These are phyloP conservation scores for Saccharomycopsis synnaedendra DNA, from an alignment of 805 yeast species.

Conservation along the genomic window DNA sequence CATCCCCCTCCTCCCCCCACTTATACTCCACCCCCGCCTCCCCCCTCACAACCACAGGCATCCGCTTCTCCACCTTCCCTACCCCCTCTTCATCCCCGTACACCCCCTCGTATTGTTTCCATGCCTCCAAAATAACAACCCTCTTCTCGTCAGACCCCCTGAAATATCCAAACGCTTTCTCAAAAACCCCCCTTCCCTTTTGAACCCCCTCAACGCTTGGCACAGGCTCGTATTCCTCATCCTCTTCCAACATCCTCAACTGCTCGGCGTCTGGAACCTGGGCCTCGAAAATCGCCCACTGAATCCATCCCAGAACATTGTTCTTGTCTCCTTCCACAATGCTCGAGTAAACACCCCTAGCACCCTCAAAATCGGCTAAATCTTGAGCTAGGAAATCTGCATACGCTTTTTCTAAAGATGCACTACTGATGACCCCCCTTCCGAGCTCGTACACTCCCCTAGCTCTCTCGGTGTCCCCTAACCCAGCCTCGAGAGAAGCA, in stretches of 20 bases:
- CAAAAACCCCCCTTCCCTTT: conserved; percentile 45
- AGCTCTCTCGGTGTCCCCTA: conserved; percentile 64
- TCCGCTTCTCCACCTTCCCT: conserved; percentile 28
- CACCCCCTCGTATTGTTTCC: conserved; percentile 48
- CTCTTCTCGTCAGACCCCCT: conserved; percentile 33
- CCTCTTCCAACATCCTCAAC: conserved; percentile 22
- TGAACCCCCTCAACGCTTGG: conserved; percentile 38
- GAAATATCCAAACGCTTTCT: conserved; percentile 37
- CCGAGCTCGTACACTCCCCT: conserved; percentile 51
- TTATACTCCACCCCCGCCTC: conserved; percentile 50
- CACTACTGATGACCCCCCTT: conserved; percentile 20
- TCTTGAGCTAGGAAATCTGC: conserved; percentile 48
- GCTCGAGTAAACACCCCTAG: conserved; percentile 38
- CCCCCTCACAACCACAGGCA: conserved; percentile 46
- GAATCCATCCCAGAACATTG: conserved; percentile 42
- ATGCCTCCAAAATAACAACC: conserved; percentile 43
- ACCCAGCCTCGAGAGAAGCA: conserved; percentile 52
- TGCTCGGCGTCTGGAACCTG: conserved; percentile 47
- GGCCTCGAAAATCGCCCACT: conserved; percentile 61
- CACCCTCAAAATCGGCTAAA: conserved; percentile 37
- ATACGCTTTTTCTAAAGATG: conserved; percentile 27
- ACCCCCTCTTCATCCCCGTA: conserved; percentile 42
- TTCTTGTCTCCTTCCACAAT: conserved; percentile 24
- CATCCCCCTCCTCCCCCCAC: conserved; percentile 39
- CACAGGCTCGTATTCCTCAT: conserved; percentile 28